Base-by-base conservation (phyloP, 257 asterid genomes). In the Fraxinus pennsylvanica region DNA sequence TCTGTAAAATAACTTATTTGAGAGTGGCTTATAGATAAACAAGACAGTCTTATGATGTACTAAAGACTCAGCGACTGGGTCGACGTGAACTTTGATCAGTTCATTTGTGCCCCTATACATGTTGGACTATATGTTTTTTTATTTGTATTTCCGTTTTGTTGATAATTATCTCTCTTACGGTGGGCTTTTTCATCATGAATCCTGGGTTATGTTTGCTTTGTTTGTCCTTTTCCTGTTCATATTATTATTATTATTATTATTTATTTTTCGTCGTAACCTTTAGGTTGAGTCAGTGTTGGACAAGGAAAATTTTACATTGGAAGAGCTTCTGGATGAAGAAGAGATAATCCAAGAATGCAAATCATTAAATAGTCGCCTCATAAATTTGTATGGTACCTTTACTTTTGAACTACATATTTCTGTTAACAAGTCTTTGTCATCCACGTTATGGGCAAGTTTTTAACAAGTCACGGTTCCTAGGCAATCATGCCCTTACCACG, bases 281-380 rank as follows among this genome's bases (percentile, higher is more conserved):
- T 81, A 96, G 99, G 98, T 96, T 82, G 99, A 96, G 82, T 88
- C 97, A n/a, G 90, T 96, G 79, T 87, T 96, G 81, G 99, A 96
- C 91, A 90, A 91, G 90, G 99, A 96, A 59, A 87, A 87, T 79
- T 92, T 84, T 87, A 83, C 97, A 1, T 78, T 96, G 90, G 99
- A 96, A 81, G 99, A 96, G 86, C 99, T 96, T 81, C 84, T 96
- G 90, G 99, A 96, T 78, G 99, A 92, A 87, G 99, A 96, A 84
- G 99, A 96, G 88, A 91, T 92, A 80, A 93, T 96, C 78, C 99
- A 96, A 92, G 99, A 96, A 83, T 96, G 99, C 97, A 96, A 96
- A 87, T 94, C 97, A 77, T 84, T 96, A 72, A 96, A 96, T 89
- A 89, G 96, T 68, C 97, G 99, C 76, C 99, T 96, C 67, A 92